Evolutionary conservation across 2,329 filamentous ascomycete genomes (phyloP).

Genomic region (Aspergillus aculeatinus): DNA sequence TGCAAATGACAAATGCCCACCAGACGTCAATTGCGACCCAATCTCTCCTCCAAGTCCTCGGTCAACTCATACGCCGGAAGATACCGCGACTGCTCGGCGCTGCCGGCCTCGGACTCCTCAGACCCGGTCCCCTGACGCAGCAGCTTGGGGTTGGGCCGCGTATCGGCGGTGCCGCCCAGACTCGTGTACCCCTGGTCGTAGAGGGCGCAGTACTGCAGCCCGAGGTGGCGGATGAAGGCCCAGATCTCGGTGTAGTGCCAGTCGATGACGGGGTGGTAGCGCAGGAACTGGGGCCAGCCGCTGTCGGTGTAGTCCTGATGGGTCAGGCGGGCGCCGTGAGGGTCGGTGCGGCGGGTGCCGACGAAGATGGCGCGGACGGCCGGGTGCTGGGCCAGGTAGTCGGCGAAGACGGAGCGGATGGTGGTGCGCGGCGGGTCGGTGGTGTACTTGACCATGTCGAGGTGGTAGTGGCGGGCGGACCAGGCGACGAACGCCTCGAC

Average conservation of each 20-base stretch:
- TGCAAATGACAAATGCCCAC: background rate
- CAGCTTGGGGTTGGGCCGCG: constrained; percentile 80
- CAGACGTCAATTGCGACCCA: constrained; percentile 62
- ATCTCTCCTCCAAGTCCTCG: constrained; percentile 73
- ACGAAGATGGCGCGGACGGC: constrained; percentile 77
- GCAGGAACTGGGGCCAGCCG: constrained; percentile 90
- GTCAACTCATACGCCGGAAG: constrained; percentile 73
- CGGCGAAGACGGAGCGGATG: constrained; percentile 77
- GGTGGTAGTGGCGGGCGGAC: constrained; percentile 67
- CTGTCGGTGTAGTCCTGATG: constrained; percentile 85
- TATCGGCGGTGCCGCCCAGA: constrained; percentile 86
- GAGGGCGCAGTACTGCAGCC: constrained; percentile 78
- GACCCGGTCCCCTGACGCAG: constrained; percentile 32
- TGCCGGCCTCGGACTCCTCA: constrained; percentile 19
- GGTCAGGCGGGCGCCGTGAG: constrained; percentile 74
- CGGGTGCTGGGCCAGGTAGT: constrained; percentile 60
- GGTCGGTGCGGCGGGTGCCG: constrained; percentile 86
- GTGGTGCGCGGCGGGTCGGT: constrained; percentile 53
- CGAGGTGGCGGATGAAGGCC: constrained; percentile 72
- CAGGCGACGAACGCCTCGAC: constrained; percentile 79
- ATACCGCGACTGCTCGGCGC: constrained; percentile 47
- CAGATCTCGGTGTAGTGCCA: constrained; percentile 97
- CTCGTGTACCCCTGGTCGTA: constrained; percentile 91
- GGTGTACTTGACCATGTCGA: constrained; percentile 72
- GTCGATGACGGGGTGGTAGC: constrained; percentile 92